Conservation (phyloP, 108 stramenopile genomes). For the Mayamaea pseudoterrestris region DNA sequence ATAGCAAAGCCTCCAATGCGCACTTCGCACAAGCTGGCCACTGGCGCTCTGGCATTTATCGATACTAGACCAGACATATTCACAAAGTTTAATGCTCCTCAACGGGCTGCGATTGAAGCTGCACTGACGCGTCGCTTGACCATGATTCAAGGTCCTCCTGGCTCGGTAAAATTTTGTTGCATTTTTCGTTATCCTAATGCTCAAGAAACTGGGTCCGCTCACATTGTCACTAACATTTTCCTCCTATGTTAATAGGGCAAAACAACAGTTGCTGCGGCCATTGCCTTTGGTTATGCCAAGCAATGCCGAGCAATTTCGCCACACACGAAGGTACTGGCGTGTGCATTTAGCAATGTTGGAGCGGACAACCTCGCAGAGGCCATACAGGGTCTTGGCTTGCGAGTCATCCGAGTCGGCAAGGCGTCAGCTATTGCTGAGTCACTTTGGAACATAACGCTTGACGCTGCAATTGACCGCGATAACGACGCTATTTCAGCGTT, state of each 20-base stretch:
- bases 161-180: slow-evolving; percentile 15
- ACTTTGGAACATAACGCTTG: slow-evolving; percentile 64
- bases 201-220: not conserved
- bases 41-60: slow-evolving; percentile 31
- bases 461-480: slow-evolving; percentile 64
- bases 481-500: slow-evolving; percentile 63
- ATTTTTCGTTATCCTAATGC: not conserved
- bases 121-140: slow-evolving; percentile 72
- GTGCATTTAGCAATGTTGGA: slow-evolving; percentile 79
- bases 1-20: slow-evolving; percentile 63
- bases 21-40: slow-evolving; percentile 41
- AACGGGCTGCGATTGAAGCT: slow-evolving; percentile 61
- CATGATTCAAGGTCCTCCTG: slow-evolving; percentile 77
- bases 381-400: slow-evolving; percentile 49
- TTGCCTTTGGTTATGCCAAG: slow-evolving; percentile 81
- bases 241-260: slow-evolving; percentile 38
- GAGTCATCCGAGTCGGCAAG: slow-evolving; percentile 80
- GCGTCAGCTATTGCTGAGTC: slow-evolving; percentile 59
- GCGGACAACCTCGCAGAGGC: slow-evolving; percentile 78
- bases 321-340: slow-evolving; percentile 69
- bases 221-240: not conserved
- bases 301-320: slow-evolving; percentile 55
- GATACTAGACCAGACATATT: slow-evolving; percentile 62
- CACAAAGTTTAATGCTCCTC: slow-evolving; percentile 58
- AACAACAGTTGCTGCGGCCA: slow-evolving; percentile 61